Evolutionary conservation across 1,139 yeast species (phyloP).

Genomic region (Wickerhamomyces sp.): DNA sequence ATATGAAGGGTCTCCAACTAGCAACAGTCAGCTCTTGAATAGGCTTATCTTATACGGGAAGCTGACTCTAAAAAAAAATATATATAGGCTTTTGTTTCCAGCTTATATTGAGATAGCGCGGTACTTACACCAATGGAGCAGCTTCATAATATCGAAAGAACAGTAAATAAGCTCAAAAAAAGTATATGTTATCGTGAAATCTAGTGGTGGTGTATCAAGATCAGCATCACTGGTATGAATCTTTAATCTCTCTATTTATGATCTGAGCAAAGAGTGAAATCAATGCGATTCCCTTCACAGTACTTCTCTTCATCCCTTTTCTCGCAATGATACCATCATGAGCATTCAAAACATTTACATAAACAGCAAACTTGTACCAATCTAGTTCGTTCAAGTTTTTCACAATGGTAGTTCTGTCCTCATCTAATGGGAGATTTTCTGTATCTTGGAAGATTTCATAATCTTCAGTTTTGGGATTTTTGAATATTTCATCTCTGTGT

Average conservation of each 20-base stretch:
- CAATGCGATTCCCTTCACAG: constrained; percentile 50
- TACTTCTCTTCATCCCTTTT: constrained; percentile 47
- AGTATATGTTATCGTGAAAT: no score
- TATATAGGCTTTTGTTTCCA: no score
- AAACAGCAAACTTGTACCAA: constrained; percentile 68
- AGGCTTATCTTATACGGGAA: no score
- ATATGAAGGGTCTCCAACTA: no score
- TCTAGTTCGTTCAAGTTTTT: constrained; percentile 46
- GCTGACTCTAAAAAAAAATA: no score
- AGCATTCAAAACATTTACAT: constrained; percentile 61
- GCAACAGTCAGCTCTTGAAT: no score
- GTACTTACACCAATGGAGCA: no score
- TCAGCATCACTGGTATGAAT: not conserved
- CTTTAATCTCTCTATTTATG: constrained; percentile 32
- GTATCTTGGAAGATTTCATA: constrained; percentile 18
- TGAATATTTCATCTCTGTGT: constrained; percentile 4
- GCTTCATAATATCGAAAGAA: no score
- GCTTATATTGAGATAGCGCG: no score
- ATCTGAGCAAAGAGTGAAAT: constrained; percentile 48
- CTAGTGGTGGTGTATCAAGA: not conserved
- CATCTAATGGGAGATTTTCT: constrained; percentile 35
- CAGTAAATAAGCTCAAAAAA: no score
- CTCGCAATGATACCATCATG: constrained; percentile 73
- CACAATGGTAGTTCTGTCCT: constrained; percentile 38
- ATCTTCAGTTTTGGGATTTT: constrained; percentile 18